A percentile compares a stretch with the other conserved stretches of the same genome.
These are phyloP conservation scores for Didymella sp. DNA, from an alignment of 2,329 filamentous ascomycete species.

Conservation along the genomic window DNA sequence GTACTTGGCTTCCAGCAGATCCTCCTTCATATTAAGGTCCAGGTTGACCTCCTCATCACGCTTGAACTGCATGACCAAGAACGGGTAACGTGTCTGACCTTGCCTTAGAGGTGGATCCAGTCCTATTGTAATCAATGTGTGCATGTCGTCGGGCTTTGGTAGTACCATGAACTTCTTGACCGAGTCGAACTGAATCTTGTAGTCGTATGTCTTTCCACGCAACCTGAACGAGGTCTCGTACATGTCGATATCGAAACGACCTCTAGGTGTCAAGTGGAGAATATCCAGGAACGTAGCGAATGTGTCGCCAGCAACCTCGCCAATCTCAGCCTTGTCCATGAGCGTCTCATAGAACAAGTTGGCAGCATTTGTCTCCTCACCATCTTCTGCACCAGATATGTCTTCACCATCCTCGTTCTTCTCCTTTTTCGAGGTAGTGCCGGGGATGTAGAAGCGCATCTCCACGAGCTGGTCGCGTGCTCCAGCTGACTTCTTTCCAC, in stretches of 20 bases:
- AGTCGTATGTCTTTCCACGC: slow-evolving; percentile 98
- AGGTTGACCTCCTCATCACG: slow-evolving; percentile 96
- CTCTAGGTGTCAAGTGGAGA: slow-evolving; percentile 95
- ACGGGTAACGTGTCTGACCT: slow-evolving; percentile 96
- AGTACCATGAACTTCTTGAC: slow-evolving; percentile 99
- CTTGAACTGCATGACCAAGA: slow-evolving; percentile 99
- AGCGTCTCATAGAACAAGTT: slow-evolving; percentile 98
- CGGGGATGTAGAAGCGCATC: slow-evolving; percentile 98
- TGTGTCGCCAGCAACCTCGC: slow-evolving; percentile 97
- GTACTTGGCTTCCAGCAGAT: slow-evolving; percentile 83
- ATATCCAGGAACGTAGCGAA: slow-evolving; percentile 97
- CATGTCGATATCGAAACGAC: slow-evolving; percentile 99
- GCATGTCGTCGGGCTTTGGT: slow-evolving; percentile 97
- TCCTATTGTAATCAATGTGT: slow-evolving; percentile 92
- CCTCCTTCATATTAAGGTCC: slow-evolving; percentile 94
- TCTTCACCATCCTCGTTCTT: slow-evolving; percentile 76
- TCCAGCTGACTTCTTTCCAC: slow-evolving; percentile 88
- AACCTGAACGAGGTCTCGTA: slow-evolving; percentile 97
- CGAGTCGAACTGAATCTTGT: slow-evolving; percentile 98
- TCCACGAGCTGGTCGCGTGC: slow-evolving; percentile 93
- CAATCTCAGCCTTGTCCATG: slow-evolving; percentile 98
- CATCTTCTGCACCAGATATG: slow-evolving; percentile 59
- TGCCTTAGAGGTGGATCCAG: slow-evolving; percentile 94
- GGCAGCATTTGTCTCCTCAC: slow-evolving; percentile 90
- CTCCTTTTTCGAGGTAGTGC: slow-evolving; percentile 74